These are phyloP conservation scores for Kregervanrija fluxuum DNA, from an alignment of 805 yeast genomes.

Conservation along the genomic window DNA sequence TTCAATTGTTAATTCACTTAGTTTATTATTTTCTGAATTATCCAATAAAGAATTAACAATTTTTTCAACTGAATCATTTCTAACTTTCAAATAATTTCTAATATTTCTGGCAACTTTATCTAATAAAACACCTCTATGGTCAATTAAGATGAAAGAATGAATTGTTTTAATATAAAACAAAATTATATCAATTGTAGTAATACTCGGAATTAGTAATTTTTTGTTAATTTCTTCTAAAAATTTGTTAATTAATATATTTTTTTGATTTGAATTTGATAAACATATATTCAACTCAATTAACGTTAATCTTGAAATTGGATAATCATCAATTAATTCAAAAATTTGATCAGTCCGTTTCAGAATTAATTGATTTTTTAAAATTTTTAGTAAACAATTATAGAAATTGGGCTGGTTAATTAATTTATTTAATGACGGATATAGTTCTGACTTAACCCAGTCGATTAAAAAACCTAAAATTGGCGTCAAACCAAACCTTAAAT, in stretches of 20 bases:
- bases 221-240: slow-evolving; percentile 40
- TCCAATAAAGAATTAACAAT: slow-evolving; percentile 65
- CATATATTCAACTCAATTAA: slow-evolving; percentile 53
- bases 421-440: slow-evolving; percentile 27
- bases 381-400: slow-evolving; percentile 12
- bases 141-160: slow-evolving; percentile 64
- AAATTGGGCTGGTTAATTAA: slow-evolving; percentile 4
- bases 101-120: slow-evolving; percentile 77
- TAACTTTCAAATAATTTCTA: slow-evolving; percentile 57
- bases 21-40: slow-evolving; percentile 30
- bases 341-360: slow-evolving; percentile 51
- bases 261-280: slow-evolving; percentile 38
- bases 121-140: slow-evolving; percentile 77
- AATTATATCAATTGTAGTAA: slow-evolving; percentile 68
- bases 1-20: slow-evolving; percentile 50
- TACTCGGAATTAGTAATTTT: slow-evolving; percentile 68
- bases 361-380: slow-evolving; percentile 20
- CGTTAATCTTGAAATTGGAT: slow-evolving; percentile 46
- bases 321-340: slow-evolving; percentile 47
- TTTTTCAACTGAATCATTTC: slow-evolving; percentile 65
- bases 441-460: slow-evolving; percentile 31
- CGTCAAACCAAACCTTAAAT: slow-evolving; percentile 2
- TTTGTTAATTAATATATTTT: slow-evolving; percentile 42
- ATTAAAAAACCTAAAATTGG: slow-evolving; percentile 30
- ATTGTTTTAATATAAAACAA: slow-evolving; percentile 65